Conservation (phyloP, 2,329 filamentous ascomycete species). For the Orbilia javanica region DNA sequence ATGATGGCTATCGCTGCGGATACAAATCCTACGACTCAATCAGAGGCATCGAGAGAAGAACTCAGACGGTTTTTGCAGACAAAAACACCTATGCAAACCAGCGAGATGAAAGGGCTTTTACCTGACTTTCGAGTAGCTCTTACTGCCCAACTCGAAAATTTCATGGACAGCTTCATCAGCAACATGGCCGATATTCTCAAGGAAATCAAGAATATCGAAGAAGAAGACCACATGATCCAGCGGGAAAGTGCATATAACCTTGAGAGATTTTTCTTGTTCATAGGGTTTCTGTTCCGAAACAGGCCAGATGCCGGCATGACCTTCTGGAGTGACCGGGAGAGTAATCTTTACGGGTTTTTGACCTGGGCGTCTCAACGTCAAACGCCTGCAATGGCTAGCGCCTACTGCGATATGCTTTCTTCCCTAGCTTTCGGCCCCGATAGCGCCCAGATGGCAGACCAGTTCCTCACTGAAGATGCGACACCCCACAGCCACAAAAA, state of each 20-base stretch:
- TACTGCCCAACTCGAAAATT: constrained; percentile 85
- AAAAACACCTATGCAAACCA: constrained; percentile 77
- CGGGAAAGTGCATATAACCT: constrained; percentile 72
- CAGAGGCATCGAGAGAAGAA: constrained; percentile 85
- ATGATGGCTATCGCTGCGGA: constrained; percentile 86
- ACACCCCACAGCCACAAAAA: constrained; percentile 76
- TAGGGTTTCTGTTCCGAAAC: constrained; percentile 89
- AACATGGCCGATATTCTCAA: constrained; percentile 92
- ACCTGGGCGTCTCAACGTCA: constrained; percentile 97
- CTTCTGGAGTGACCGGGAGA: constrained; percentile 93
- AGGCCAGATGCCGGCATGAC: constrained; percentile 85
- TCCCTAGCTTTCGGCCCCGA: constrained; percentile 85
- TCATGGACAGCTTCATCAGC: constrained; percentile 91
- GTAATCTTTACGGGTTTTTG: constrained; percentile 92
- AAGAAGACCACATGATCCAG: constrained; percentile 66
- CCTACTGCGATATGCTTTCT: constrained; percentile 96
- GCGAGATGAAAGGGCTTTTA: constrained; percentile 78
- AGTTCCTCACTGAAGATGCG: constrained; percentile 89
- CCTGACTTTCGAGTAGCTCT: constrained; percentile 78
- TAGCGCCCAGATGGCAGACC: constrained; percentile 86
- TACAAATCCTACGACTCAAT: constrained; percentile 83
- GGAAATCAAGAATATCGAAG: constrained; percentile 62
- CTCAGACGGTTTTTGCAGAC: constrained; percentile 85
- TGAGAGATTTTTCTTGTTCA: constrained; percentile 90
- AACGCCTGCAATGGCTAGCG: constrained; percentile 93